Evolutionary conservation across 768 basidiomycete genomes (phyloP).

Genomic region (Kwoniella botswanensis): DNA sequence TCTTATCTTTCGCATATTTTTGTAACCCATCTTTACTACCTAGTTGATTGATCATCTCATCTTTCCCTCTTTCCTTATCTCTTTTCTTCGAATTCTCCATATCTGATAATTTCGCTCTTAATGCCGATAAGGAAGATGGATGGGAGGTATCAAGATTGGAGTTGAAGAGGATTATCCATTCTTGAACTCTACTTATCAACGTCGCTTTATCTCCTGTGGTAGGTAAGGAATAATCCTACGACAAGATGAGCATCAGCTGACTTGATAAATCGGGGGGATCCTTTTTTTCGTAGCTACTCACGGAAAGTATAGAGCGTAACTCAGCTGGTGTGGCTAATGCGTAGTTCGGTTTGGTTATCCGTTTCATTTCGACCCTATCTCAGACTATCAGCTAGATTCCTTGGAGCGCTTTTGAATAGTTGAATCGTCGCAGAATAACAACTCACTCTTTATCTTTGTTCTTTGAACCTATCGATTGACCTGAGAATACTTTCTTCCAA

Average conservation of each 20-base stretch:
- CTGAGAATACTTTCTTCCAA: slow-evolving; percentile 55
- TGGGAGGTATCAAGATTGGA: slow-evolving; percentile 56
- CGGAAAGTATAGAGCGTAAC: slow-evolving; percentile 32
- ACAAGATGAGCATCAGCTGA: background rate
- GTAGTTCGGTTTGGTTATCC: slow-evolving; percentile 55
- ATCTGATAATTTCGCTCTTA: slow-evolving; percentile 44
- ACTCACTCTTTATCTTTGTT: background rate
- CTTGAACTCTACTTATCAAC: slow-evolving; percentile 42
- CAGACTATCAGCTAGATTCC: background rate
- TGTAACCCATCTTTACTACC: slow-evolving; percentile 32
- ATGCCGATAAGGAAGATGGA: slow-evolving; percentile 46
- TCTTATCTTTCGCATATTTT: slow-evolving; percentile 43
- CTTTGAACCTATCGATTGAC: slow-evolving; percentile 21
- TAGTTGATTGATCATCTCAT: slow-evolving; percentile 35
- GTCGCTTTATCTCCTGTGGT: slow-evolving; percentile 48
- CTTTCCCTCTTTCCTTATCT: slow-evolving; percentile 52
- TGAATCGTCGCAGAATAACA: no score
- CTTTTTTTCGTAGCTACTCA: slow-evolving; percentile 17
- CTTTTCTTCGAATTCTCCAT: slow-evolving; percentile 38
- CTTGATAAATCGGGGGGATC: background rate
- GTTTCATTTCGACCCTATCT: slow-evolving; percentile 41
- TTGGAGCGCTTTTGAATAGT: no score
- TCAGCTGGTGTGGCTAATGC: slow-evolving; percentile 47
- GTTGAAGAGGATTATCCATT: slow-evolving; percentile 57
- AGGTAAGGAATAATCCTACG: slow-evolving; percentile 41